Percentiles rank a stretch among this genome's conserved stretches.
Conservation (phyloP, 2,329 filamentous ascomycete genomes). For the Aspergillus ibericus region DNA sequence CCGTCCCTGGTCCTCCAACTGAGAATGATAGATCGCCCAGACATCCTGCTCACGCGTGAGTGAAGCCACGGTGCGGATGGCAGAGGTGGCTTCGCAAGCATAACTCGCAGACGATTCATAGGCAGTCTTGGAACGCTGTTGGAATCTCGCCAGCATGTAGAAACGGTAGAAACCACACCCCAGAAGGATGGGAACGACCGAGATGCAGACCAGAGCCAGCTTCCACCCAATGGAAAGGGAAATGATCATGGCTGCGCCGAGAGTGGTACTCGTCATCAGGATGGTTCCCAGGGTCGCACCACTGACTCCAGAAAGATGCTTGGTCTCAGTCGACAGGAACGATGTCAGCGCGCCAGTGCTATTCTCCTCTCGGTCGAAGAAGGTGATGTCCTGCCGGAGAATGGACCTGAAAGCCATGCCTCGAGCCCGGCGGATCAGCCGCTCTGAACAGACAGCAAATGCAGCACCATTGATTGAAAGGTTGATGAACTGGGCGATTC, state of each 20-base stretch:
- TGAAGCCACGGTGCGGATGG: constrained; percentile 89
- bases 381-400: constrained; percentile 87
- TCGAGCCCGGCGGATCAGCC: constrained; percentile 78
- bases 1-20: constrained; percentile 66
- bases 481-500: constrained; percentile 68
- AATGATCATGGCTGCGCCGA: constrained; percentile 70
- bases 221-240: constrained; percentile 83
- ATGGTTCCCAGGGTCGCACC: constrained; percentile 86
- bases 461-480: constrained; percentile 68
- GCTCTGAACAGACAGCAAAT: constrained; percentile 85
- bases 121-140: constrained; percentile 72
- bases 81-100: constrained; percentile 89
- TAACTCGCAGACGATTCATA: constrained; percentile 81
- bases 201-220: constrained; percentile 76
- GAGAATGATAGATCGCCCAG: constrained; percentile 66
- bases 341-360: constrained; percentile 84
- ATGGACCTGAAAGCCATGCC: constrained; percentile 81
- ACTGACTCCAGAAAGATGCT: constrained; percentile 81
- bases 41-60: constrained; percentile 86
- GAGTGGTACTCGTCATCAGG: constrained; percentile 74
- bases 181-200: constrained; percentile 74
- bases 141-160: constrained; percentile 77
- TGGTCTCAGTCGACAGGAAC: constrained; percentile 86
- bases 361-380: constrained; percentile 88
- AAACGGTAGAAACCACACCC: constrained; percentile 86